Base-by-base conservation (phyloP, 2,329 filamentous ascomycete genomes). In the Aspergillus terreus region DNA sequence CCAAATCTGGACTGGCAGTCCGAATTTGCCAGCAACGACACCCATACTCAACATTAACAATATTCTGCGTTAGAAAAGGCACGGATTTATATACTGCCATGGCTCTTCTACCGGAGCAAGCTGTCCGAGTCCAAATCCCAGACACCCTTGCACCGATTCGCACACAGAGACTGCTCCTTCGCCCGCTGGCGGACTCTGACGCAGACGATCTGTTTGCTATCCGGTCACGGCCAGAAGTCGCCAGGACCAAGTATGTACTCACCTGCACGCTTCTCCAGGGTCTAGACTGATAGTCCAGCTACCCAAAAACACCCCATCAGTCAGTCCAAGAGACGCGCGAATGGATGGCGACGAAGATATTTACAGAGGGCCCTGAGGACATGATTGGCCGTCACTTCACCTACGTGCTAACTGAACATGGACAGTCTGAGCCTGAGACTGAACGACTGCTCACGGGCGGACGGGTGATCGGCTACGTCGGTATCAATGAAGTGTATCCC, bases 281-380 rank as follows among this genome's bases (percentile, higher is more conserved):
- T 10, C 11, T 9, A 27, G 14, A 30, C 38, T 50, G 38, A 51
- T 19, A n/a, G 2, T 9, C 11, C 19, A 65, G 63, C 43, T 15
- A 60, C 30, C 63, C 63, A 0, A 62, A 58, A 50, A 52, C 36
- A 10, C 62, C 62, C 5, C 57, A 57, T 42, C 46, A 58, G 35
- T 59, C 62, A 1, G 47, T 63, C 10, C 47, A 57, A 36, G 53
- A 64, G 46, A 63, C 62, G 1, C 51, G 54, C 7, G 51, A 58
- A 56, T 65, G 62, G 63, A 53, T 64, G 41, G 23, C 54, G 3
- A 55, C 51, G 2, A 65, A 65, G 19, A 44, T 50, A 4, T 65
- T 62, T 27, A 44, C 44, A 6, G 33, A 36, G 11, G 62, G 60
- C 5, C 59, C 58, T 1, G 41, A 46, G 2, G 53, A 58, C 43